Base-by-base conservation (phyloP, 495 filamentous ascomycete genomes). In the Aspergillus nidulans region DNA sequence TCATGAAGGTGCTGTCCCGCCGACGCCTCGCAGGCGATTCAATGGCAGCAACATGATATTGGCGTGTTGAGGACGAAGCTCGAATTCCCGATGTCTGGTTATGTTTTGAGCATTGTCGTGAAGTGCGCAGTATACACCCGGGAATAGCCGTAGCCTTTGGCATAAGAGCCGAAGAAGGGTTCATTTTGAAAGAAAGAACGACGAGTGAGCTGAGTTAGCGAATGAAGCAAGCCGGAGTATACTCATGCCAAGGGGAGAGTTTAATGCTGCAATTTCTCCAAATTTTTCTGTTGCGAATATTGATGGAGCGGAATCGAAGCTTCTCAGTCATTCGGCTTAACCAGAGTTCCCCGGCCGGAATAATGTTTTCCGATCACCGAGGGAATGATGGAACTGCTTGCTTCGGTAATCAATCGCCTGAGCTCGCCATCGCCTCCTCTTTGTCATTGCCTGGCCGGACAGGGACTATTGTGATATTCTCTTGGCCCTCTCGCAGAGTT, bases 71-170 rank as follows among this genome's bases (percentile, higher is more conserved):
- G 2, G 49, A 57, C 1, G 66, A 52, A 12, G 63, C 59, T 23
- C 63, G 60, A 34, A 66, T 36, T 23, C 41, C 57, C 26, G 54
- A 48, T 9, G 57, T 40, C 21, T 66, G 56, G 42, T 55, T 61
- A 51, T 71, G 65, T 23, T 67, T 71, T 25, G 72, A 66, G 54
- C 61, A 71, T 65, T 68, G 70, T 56, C 63, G 63, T 52, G 70
- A 69, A 41, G 68, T 68, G 55, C 73, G 71, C 60, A 76, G 58
- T 47, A 76, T 63, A 62, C 68, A 71, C 53, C 69, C 73, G 64
- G 72, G 72, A 53, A 76, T 49, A 56, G 71, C 74, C 67, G 72
- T 71, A 60, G 72, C 71, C 64, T 76, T 77, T 36, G 74, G 74
- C 59, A 77, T 67, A 55, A 68, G 65, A 56, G 70, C 66, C 46